A percentile compares a stretch with the other conserved stretches of the same genome.
Conservation (phyloP, 805 yeast species). For the Spathaspora passalidarum region DNA sequence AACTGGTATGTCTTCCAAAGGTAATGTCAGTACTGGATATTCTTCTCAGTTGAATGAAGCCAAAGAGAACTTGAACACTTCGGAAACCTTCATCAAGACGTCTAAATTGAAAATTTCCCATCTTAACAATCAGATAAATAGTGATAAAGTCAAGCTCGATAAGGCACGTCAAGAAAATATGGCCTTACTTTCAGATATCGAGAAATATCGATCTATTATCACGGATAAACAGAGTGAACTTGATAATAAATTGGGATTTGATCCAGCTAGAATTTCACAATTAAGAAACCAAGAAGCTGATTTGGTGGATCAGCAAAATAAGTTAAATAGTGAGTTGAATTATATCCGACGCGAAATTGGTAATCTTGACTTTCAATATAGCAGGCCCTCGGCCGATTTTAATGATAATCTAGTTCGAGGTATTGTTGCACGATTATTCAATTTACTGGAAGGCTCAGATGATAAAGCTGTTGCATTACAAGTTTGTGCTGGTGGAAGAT, state of each 20-base stretch:
- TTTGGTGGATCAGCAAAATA: constrained; percentile 43
- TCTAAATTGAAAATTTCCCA: constrained; percentile 57
- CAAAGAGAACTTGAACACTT: constrained; percentile 51
- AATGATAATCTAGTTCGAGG: constrained; percentile 71
- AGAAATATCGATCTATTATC: constrained; percentile 36
- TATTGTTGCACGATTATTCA: constrained; percentile 81
- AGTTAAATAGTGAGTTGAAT: constrained; percentile 47
- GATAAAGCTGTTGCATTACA: constrained; percentile 81
- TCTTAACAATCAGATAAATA: constrained; percentile 48
- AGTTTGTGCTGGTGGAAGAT: constrained; percentile 88
- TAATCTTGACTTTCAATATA: constrained; percentile 71
- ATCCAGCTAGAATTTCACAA: constrained; percentile 42
- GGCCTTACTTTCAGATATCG: constrained; percentile 40
- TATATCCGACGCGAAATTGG: constrained; percentile 61
- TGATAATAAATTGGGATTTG: constrained; percentile 50
- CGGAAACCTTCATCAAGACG: constrained; percentile 56
- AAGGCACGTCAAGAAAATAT: constrained; percentile 53
- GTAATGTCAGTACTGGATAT: constrained; percentile 74
- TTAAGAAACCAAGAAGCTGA: constrained; percentile 45
- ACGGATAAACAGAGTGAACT: constrained; percentile 41
- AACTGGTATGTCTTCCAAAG: constrained; percentile 86
- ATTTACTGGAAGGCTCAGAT: constrained; percentile 51
- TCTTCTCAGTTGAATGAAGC: constrained; percentile 64
- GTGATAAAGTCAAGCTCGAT: constrained; percentile 46
- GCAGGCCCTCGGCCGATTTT: constrained; percentile 61